Base-by-base conservation (phyloP, 2,329 filamentous ascomycete species). In the Colletotrichum theobromicola region DNA sequence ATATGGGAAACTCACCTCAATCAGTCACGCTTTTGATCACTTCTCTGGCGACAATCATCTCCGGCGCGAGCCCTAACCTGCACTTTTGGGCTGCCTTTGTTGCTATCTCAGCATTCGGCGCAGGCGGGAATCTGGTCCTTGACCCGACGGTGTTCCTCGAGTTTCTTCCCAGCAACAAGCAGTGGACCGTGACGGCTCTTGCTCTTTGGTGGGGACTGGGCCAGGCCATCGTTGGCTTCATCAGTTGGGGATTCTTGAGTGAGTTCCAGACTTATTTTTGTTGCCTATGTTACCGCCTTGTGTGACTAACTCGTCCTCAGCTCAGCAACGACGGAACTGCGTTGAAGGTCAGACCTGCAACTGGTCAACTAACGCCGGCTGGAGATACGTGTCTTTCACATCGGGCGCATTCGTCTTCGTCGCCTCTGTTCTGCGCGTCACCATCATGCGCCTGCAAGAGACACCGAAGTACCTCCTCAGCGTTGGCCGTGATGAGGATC, bases 121-220 rank as follows among this genome's bases (percentile, higher is more conserved):
- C 84, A 2, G 92, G 92, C 16, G 92, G 92, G 2, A 93, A 93
- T 78, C 80, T 93, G 18, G 89, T 93, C 1, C 83, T 93, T 4
- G 91, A 93, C 76, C 92, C 91, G 18, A 86, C 86, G 4, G 85
- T 87, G 46, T 86, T 87, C 63, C 80, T 87, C 32, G 86, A 87
- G 75, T 87, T 85, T 64, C 79, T 87, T 2, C 86, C 86, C 1
- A 80, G 88, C 30, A 85, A 87, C 67, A 87, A 91, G 79, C 91
- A 93, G 79, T 94, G 91, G 91, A 86, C 93, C 21, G 79, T 93
- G 16, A 93, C 90, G 1, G 84, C 91, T n/a, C 86, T 93, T 81
- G 91, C 92, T 3, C 71, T 74, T 26, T 88, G 88, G 88, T 89
- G 87, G 86, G 86, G 86, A 1, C 61, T 89, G 8, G 88, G 87